A percentile compares a stretch with the other conserved stretches of the same genome.
These are phyloP conservation scores for Neopestalotiopsis sp. DNA, from an alignment of 2,329 filamentous ascomycete genomes.

Conservation along the genomic window DNA sequence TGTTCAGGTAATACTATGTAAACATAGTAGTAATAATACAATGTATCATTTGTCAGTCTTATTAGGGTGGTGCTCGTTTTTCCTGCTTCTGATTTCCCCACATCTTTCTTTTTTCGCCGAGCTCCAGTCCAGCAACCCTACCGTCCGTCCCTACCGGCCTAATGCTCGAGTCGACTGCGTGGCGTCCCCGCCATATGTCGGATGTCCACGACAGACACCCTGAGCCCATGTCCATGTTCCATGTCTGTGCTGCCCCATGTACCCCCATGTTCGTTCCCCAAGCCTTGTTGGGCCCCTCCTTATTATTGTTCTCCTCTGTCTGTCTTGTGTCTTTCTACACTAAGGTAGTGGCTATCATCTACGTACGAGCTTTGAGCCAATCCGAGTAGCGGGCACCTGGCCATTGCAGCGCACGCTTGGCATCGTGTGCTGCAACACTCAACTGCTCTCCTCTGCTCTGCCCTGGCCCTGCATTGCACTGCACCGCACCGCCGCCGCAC, in stretches of 20 bases:
- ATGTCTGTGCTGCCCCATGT: background rate
- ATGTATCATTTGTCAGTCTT: background rate
- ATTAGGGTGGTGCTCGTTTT: background rate
- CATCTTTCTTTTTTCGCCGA: conserved; percentile 1
- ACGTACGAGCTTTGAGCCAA: background rate
- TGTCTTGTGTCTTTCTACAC: too few species aligned
- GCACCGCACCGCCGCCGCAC: background rate
- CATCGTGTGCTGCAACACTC: background rate
- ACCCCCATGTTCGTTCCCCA: background rate
- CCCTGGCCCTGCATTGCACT: background rate
- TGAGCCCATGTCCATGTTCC: background rate
- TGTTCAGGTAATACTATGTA: background rate
- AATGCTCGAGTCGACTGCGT: background rate
- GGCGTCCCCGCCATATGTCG: background rate
- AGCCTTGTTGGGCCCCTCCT: background rate
- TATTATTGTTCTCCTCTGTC: too few species aligned
- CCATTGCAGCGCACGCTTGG: background rate
- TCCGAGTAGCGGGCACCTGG: background rate
- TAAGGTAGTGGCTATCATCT: too few species aligned
- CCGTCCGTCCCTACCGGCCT: background rate
- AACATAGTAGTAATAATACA: background rate
- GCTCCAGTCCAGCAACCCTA: background rate
- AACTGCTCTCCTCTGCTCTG: background rate
- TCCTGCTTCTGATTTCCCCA: background rate
- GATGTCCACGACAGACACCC: background rate